Evolutionary conservation across 1,284 basidiomycete species (phyloP).

Genomic region (Lignosus rhinocerotis): DNA sequence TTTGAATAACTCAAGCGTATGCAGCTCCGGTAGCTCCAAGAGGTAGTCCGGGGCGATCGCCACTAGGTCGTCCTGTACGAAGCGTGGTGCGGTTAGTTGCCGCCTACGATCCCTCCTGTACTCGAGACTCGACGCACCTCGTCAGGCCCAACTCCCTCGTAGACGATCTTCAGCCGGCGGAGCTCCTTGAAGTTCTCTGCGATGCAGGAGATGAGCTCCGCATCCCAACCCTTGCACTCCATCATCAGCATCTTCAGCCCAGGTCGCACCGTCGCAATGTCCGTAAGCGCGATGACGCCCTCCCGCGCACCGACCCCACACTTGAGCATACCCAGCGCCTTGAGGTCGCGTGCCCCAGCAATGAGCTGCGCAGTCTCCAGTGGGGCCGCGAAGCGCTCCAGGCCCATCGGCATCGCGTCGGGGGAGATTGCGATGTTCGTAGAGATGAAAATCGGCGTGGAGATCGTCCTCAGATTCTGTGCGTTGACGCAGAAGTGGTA

Average conservation of each 20-base stretch:
- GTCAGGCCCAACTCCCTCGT: slow-evolving; percentile 23
- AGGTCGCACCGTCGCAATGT: slow-evolving; percentile 16
- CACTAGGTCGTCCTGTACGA: slow-evolving; percentile 27
- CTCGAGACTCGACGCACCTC: slow-evolving; percentile 24
- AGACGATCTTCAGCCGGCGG: slow-evolving; percentile 31
- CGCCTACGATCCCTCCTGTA: too few species aligned
- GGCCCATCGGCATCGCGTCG: slow-evolving; percentile 28
- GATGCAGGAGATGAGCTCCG: slow-evolving; percentile 32
- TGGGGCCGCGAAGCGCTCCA: slow-evolving; percentile 32
- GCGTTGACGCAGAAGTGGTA: slow-evolving; percentile 30
- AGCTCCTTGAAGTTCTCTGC: slow-evolving; percentile 29
- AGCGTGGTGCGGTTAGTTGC: neutral
- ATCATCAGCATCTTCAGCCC: slow-evolving; percentile 30
- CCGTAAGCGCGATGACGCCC: slow-evolving; percentile 26
- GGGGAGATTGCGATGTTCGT: slow-evolving; percentile 27
- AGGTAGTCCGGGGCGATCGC: slow-evolving; percentile 37
- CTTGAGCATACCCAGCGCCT: slow-evolving; percentile 29
- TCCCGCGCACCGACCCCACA: slow-evolving; percentile 24
- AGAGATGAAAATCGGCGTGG: slow-evolving; percentile 27
- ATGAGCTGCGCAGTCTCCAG: slow-evolving; percentile 26
- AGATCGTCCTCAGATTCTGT: slow-evolving; percentile 26
- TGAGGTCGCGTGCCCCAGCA: slow-evolving; percentile 21
- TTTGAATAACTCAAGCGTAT: slow-evolving; percentile 8
- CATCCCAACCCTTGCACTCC: slow-evolving; percentile 32
- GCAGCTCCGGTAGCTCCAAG: slow-evolving; percentile 54